Conservation (phyloP, 805 yeast species). For the Sugiyamaella valdiviana region DNA sequence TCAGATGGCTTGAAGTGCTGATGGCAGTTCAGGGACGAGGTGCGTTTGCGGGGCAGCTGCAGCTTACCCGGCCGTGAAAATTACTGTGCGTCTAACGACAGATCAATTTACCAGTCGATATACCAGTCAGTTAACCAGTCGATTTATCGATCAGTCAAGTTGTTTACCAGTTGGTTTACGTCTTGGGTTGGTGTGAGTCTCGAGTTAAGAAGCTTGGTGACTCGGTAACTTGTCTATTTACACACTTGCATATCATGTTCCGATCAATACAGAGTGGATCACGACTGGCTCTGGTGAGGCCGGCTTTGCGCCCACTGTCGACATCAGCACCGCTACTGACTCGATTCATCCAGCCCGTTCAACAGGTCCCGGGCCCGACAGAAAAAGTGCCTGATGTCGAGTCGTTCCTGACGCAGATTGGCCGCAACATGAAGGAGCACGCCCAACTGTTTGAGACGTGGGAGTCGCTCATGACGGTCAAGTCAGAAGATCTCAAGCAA, state of each 20-base stretch:
- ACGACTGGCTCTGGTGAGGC: neutral
- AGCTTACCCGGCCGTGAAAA: neutral
- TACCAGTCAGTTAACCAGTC: neutral
- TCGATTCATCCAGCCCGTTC: conserved; percentile 1
- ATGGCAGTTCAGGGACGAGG: neutral
- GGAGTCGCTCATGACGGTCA: conserved; percentile 56
- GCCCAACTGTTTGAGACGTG: conserved; percentile 66
- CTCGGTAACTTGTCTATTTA: too few species aligned
- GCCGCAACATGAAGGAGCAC: conserved; percentile 66
- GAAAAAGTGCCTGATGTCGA: conserved; percentile 57
- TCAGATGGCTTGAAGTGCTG: too few species aligned
- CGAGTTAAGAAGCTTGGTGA: too few species aligned
- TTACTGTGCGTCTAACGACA: too few species aligned
- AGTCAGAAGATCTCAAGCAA: conserved; percentile 55
- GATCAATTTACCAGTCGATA: neutral
- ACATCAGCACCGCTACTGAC: neutral
- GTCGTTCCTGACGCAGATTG: conserved; percentile 70
- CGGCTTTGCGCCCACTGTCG: neutral
- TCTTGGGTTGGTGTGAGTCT: too few species aligned
- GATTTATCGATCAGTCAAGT: neutral
- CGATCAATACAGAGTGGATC: neutral
- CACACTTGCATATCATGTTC: neutral
- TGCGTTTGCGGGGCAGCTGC: neutral
- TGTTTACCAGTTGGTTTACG: neutral
- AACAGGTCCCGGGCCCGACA: conserved; percentile 45